Evolutionary conservation across 2,329 filamentous ascomycete genomes (phyloP), one percentile per base, ranked within the genome.

Genomic region (Scedosporium boydii): DNA sequence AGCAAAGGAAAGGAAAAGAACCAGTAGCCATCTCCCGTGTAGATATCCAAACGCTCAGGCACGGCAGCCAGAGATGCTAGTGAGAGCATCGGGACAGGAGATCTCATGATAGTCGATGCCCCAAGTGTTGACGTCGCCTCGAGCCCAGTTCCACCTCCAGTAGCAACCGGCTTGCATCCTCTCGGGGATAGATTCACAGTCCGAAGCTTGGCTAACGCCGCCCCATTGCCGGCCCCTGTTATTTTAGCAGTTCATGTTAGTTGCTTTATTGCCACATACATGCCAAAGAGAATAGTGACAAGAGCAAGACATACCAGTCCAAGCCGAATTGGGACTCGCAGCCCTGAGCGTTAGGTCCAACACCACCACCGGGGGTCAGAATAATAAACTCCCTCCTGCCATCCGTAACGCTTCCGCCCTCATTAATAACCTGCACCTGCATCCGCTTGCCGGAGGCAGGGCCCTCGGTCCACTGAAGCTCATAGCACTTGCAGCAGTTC

Each of bases 401-500:
- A 23, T 44, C 48, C 14, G 46, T 23, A 5, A 42, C 51, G 21
- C 10, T 34, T 7, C 48, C 60, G 27, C 60, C 60, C 3, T 61
- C 60, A 21, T 61, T 61, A 18, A 61, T 61, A 4, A 56, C 68
- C 60, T 71, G 70, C n/a, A 65, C 60, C 21, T 63, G 38, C 46
- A 71, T 69, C 56, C 65, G 66, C 59, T 65, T 62, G 48, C 62
- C 65, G 4, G 69, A 68, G 4, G 59, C 65, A 9, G 63, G 61
- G 46, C 63, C 60, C 62, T 71, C 68, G 53, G 70, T 66, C 66
- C 67, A 68, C 27, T 56, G 53, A 51, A 61, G 60, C 60, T 56
- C 48, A 29, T 27, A 61, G 34, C 60, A 61, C 46, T 61, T 61
- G 60, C 60, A 61, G 34, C 60, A 61, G 60, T 61, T 61, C n/a